Base-by-base conservation (phyloP, 2,329 filamentous ascomycete species). In the Cladosporium halotolerans region DNA sequence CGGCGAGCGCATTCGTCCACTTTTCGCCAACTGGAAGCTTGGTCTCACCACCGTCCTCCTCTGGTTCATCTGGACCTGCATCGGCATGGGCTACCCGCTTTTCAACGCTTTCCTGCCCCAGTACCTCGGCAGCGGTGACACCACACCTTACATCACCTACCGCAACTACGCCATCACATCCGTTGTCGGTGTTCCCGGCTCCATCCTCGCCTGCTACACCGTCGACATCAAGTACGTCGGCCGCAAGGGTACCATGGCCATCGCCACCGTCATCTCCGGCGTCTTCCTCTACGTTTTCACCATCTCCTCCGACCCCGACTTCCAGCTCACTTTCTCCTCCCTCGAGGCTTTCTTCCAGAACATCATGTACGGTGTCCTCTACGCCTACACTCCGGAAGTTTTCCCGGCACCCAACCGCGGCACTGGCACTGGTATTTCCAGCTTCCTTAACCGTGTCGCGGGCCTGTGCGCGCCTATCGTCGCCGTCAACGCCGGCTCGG, bases 91-190 rank as follows among this genome's bases (percentile, higher is more conserved):
- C 2, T 95, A 92, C 64, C 89, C 88, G 1, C 79, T 95, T 1
- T 95, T 92, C 79, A 93, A 93, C 69, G 86, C 87, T 49, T 95
- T 95, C 71, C 77, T 95, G n/a, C 89, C 89, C 0, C 87, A 93
- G 61, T 93, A 93, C 65, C 81, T 95, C 55, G 80, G 83, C 19
- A 58, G 63, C 11, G 71, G 71, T 45, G 58, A 60, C 9, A 70
- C 71, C 23, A 64, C 71, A 10, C 38, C 56, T 41, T 44, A 45
- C 40, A 68, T 71, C 33, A 74, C 82, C 0, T 95, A 93, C 73
- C 84, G 86, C 56, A 89, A 89, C 75, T 92, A 90, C 68, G 84
- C 84, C 67, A 90, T 95, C 67, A 89, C 86, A 13, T 86, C 85
- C 39, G 73, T 89, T 36, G 80, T 84, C 45, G 88, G 89, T 38